These are phyloP conservation scores for Phytophthora vignae DNA, from an alignment of 352 stramenopile species.

Conservation along the genomic window DNA sequence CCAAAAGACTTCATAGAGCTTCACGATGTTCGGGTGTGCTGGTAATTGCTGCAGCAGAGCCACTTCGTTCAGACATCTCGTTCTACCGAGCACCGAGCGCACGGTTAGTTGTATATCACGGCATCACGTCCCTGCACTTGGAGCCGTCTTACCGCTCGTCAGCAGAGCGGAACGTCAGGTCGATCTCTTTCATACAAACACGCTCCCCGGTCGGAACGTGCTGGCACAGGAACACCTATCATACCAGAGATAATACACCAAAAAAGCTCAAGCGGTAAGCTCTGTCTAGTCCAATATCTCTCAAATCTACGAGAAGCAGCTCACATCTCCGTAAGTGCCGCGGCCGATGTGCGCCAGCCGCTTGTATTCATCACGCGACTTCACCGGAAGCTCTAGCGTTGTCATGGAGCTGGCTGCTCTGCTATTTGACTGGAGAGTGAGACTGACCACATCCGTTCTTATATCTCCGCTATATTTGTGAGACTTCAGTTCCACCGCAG, in stretches of 20 bases:
- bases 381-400: constrained; percentile 19
- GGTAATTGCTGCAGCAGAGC: constrained; percentile 53
- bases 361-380: constrained; percentile 35
- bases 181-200: constrained; percentile 70
- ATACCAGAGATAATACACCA: background rate
- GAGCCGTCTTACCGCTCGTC: constrained; percentile 43
- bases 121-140: background rate
- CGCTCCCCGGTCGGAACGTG: constrained; percentile 25
- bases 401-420: background rate
- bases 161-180: constrained; percentile 52
- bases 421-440: too few species aligned
- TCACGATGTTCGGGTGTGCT: constrained; percentile 62
- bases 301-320: constrained; percentile 5
- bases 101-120: background rate
- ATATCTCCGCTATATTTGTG: constrained; percentile 22
- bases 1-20: constrained; percentile 67
- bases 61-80: constrained; percentile 57
- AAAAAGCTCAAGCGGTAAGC: background rate
- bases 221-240: constrained; percentile 60
- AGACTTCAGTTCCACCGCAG: constrained; percentile 29
- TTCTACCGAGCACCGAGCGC: constrained; percentile 21
- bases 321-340: constrained; percentile 64
- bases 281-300: background rate
- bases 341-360: constrained; percentile 53
- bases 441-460: too few species aligned